Evolutionary conservation across 768 basidiomycete genomes (phyloP).

Genomic region (Termitomyces sp.): DNA sequence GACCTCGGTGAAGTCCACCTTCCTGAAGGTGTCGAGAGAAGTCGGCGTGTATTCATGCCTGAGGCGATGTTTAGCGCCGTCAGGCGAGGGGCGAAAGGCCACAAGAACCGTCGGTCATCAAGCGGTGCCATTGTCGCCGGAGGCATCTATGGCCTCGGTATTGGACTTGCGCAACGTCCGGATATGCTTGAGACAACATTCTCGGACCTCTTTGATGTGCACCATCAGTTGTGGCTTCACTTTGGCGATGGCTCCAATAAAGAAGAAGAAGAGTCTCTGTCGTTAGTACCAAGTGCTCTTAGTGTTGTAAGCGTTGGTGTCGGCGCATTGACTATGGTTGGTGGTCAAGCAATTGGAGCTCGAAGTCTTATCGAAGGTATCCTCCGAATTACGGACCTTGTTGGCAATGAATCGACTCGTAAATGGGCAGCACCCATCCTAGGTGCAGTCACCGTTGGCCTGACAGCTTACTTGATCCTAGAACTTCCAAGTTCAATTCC

Average conservation of each 20-base stretch:
- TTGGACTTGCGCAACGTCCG: constrained; percentile 72
- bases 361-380: constrained; percentile 76
- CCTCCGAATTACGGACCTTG: constrained; percentile 70
- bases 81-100: constrained; percentile 38
- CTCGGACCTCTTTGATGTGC: constrained; percentile 83
- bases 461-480: constrained; percentile 76
- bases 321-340: constrained; percentile 87
- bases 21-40: constrained; percentile 76
- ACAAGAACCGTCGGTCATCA: constrained; percentile 33
- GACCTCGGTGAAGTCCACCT: constrained; percentile 75
- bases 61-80: constrained; percentile 90
- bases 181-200: constrained; percentile 80
- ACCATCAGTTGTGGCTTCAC: constrained; percentile 71
- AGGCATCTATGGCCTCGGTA: constrained; percentile 75
- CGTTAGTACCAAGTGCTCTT: constrained; percentile 55
- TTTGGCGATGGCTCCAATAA: constrained; percentile 50
- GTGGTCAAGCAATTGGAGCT: constrained; percentile 75
- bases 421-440: constrained; percentile 87
- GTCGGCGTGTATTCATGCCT: constrained; percentile 87
- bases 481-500: constrained; percentile 90
- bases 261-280: constrained; percentile 25
- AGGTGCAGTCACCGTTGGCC: constrained; percentile 70
- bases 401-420: constrained; percentile 76
- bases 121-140: constrained; percentile 67
- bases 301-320: constrained; percentile 74